Percentiles rank a stretch among this genome's conserved stretches.
Conservation (phyloP, 139 green algal genomes). For the Closterium sp. region DNA sequence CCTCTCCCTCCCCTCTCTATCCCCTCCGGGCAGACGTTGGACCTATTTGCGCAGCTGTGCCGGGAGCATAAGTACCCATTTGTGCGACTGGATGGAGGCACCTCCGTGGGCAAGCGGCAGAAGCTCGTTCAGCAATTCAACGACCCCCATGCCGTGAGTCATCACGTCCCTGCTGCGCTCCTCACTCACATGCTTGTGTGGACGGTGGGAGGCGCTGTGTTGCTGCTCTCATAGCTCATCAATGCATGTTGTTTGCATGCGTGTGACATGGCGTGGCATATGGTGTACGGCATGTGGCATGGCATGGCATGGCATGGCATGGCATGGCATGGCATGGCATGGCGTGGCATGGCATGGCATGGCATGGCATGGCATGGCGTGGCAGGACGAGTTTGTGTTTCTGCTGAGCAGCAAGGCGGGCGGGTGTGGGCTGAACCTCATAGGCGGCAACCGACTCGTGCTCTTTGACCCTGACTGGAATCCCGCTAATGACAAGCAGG, state of each 20-base stretch:
- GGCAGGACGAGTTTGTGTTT: slow-evolving; percentile 89
- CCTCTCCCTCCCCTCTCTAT: not conserved
- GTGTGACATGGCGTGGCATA: too few relatives aligned
- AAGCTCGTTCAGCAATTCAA: slow-evolving; percentile 89
- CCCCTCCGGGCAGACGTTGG: slow-evolving; percentile 65
- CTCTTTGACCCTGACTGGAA: slow-evolving; percentile 98
- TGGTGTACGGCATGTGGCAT: too few relatives aligned
- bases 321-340: not conserved
- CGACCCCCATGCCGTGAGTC: slow-evolving; percentile 49
- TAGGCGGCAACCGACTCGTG: slow-evolving; percentile 83
- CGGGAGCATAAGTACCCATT: slow-evolving; percentile 79
- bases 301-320: not conserved
- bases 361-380: not conserved
- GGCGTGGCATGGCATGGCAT: too few relatives aligned
- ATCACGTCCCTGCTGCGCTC: slow-evolving; percentile 66
- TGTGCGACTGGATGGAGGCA: slow-evolving; percentile 88
- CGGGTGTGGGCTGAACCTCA: slow-evolving; percentile 97
- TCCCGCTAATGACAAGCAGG: slow-evolving; percentile 81
- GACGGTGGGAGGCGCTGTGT: not conserved
- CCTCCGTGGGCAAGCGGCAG: slow-evolving; percentile 86
- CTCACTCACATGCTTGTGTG: not conserved
- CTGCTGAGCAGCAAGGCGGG: slow-evolving; percentile 90
- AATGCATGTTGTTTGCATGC: not conserved
- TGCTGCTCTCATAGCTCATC: not conserved
- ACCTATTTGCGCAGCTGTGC: slow-evolving; percentile 86